A percentile compares a stretch with the other conserved stretches of the same genome.
These are phyloP conservation scores for Anthracocystis panici-leucophaei DNA, from an alignment of 1,284 basidiomycete genomes.

Conservation along the genomic window DNA sequence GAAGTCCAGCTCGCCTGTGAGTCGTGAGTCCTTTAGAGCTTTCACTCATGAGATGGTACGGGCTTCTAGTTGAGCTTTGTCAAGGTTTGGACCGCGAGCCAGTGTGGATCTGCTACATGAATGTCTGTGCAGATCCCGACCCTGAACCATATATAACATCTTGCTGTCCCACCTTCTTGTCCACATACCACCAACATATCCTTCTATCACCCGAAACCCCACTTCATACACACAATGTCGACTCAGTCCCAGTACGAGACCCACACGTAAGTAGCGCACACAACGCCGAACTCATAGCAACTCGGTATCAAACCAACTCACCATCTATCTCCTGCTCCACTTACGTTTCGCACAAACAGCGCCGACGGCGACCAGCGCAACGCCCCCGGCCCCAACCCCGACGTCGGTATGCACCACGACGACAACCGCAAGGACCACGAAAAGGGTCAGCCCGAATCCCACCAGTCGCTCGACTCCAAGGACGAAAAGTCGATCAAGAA, in stretches of 20 bases:
- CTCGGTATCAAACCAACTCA: background rate
- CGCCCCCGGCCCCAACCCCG: conserved; percentile 52
- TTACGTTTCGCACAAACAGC: conserved; percentile 8
- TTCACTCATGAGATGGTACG: no score
- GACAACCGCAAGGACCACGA: conserved; percentile 60
- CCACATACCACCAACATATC: background rate
- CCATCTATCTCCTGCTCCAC: background rate
- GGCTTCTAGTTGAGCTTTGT: no score
- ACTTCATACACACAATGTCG: conserved; percentile 32
- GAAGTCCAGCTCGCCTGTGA: no score
- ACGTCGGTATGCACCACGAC: conserved; percentile 51
- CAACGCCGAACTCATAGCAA: background rate
- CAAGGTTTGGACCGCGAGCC: background rate
- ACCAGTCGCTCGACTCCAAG: conserved; percentile 58
- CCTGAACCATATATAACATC: conserved; percentile 19
- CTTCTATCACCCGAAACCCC: no score
- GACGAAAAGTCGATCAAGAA: conserved; percentile 66
- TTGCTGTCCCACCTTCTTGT: background rate
- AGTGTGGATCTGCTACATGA: conserved; percentile 4
- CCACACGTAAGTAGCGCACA: conserved; percentile 42
- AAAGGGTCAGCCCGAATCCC: conserved; percentile 60
- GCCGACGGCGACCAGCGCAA: conserved; percentile 58
- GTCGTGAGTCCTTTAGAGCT: no score
- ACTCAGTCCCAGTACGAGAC: conserved; percentile 47
- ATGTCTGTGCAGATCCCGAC: conserved; percentile 1